Base-by-base conservation (phyloP, 2,329 filamentous ascomycete species). In the Calonectria honghensis region DNA sequence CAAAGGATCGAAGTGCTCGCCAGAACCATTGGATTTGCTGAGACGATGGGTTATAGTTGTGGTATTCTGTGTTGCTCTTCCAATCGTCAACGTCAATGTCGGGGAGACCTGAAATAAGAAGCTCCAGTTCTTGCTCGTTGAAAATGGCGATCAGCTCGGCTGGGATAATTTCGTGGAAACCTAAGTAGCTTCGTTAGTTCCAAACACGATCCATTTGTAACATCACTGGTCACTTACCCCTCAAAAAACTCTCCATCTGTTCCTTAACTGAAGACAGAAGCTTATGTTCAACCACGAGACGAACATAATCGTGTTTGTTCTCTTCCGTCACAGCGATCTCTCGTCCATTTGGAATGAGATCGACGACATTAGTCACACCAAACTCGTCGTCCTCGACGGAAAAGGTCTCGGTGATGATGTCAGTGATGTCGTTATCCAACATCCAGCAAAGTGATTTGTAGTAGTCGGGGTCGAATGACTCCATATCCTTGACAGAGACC, bases 1-100 rank as follows among this genome's bases (percentile, higher is more conserved):
- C 97, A 83, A 98, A 99, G 6, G 96, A 98, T 80, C 97, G 93
- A 54, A 99, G 93, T 32, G 97, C 97, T 82, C 97, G 94, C 97
- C 97, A 99, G 92, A 99, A 99, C 97, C 97, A 99, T 85, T 98
- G 96, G 74, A 99, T 98, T 84, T 99, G 97, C 57, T 95, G 95
- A 4, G 97, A 98, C 0, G 96, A 96, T 39, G 95, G 94, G 6
- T 92, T 95, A 87, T 99, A 99, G 85, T 98, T 98, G 86, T 98
- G 96, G 81, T 99, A 98, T 83, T 99, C 97, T 2, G 96, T 98
- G 86, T 98, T 98, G 86, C 95, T 96, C 91, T 98, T 98, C 97
- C 97, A 99, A 86, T 99, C 97, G 82, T 99, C 97, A 51, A 98
- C 92, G 80, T 99, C 96, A 79, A 99, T 98, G 82, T 99, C 97